Base-by-base conservation (phyloP, 169 alveolate genomes). In the Plasmodium yoelii region DNA sequence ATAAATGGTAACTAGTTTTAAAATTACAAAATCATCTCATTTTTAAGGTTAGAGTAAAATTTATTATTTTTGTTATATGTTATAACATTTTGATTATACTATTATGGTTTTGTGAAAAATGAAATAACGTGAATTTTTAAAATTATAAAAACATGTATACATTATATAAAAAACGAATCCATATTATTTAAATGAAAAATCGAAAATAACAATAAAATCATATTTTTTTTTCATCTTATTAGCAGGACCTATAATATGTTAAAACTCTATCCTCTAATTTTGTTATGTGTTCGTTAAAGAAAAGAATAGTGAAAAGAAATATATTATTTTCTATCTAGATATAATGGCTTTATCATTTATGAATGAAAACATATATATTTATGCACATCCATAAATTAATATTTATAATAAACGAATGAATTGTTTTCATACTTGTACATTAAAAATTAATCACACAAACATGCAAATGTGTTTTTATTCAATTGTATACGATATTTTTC, bases 271-370 rank as follows among this genome's bases (percentile, higher is more conserved):
- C 61, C 42, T 71, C 73, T 67, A 19, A 82, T 82, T 82, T 82
- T 65, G 67, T 82, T 82, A 67, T 82, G 84, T 82, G 90, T 82
- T 53, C 71, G 90, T 67, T 82, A 82, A 84, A 65, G 69, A 49
- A 7, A 9, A 24, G 49, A 56, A 75, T 61, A 80, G 7, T 47
- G 34, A 28, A 63, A 64, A 46, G 61, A 13, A 61, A 60, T 44
- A 74, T 39, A 60, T 0, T 7, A 12, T 60, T 60, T 60, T 6
- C 34, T 5, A 65, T 12, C 12, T 42, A 12, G 5, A 10, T 28
- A 18, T 57, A 19, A 57, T 57, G 26, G 13, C 0, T 51, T 51
- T 51, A 12, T 15, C n/a, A 6, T 51, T 13, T 51, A 15, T 51
- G 19, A 13, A 51, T 15, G 19, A 13, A 51, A 13, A 15, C 59